Base-by-base conservation (phyloP, 768 basidiomycete species). In the Tylopilus subfusipes region DNA sequence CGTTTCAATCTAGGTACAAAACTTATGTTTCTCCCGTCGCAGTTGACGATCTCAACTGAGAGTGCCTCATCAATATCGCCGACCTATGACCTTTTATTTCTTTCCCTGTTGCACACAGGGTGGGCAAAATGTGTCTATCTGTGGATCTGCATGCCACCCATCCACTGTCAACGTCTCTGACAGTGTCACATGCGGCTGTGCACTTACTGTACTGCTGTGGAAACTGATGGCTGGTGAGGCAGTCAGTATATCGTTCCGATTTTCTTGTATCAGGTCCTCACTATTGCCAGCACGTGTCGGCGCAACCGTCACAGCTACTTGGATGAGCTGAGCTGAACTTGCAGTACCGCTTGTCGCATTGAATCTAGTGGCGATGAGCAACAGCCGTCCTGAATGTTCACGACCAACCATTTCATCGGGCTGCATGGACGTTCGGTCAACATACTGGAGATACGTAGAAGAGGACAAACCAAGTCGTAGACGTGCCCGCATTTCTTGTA, bases 241-340 rank as follows among this genome's bases (percentile, higher is more conserved):
- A 38, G 58, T 63, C 47, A 73, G 72, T 42, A 54, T 43, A 39
- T 55, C 58, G 22, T 63, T 36, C 48, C 36, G n/a, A 38, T 0
- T 46, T 29, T 34, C 19, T 48, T 36, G 60, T 9, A 31, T 52
- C 53, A 47, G 49, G 48, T 55, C 69, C 86, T 73, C 68, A 90
- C 88, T 86, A 86, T 70, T 88, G 86, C 88, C 88, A 89, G 65
- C 88, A 89, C 24, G 82, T 83, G 24, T 65, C 73, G 29, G 66
- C 73, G 71, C 88, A 90, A 27, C 75, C 69, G 24, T 78, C 77
- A 63, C 88, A 90, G 54, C 82, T 73, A 25, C 49, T 59, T 29
- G 84, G 84, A 70, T 90, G 88, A 18, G 69, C 69, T 11, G 78
- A 72, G 61, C 88, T 89, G 75, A 90, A 90, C 68, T 78, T 88